Percentiles rank a stretch among this genome's conserved stretches.
Conservation (phyloP, 768 basidiomycete species). For the Naematelia aurantialba region DNA sequence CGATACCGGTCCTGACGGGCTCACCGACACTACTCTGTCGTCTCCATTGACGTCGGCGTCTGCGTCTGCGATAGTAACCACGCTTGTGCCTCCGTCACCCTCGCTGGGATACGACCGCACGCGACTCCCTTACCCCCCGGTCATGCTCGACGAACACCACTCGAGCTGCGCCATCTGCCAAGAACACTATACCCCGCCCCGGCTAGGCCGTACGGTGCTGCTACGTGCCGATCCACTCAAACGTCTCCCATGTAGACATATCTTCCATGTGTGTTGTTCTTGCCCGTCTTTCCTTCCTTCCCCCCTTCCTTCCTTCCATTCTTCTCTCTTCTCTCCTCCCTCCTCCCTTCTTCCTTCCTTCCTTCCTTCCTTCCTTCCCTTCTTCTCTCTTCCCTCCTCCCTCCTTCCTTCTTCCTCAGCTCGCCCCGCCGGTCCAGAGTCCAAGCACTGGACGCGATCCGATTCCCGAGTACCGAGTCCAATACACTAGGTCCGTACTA, state of each 20-base stretch:
- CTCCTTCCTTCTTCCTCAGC: too few species aligned
- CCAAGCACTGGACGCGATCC: too few species aligned
- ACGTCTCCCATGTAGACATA: slow-evolving; percentile 74
- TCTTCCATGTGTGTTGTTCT: slow-evolving; percentile 70
- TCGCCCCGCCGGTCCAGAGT: too few species aligned
- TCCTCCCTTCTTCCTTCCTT: too few species aligned
- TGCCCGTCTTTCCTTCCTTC: slow-evolving; percentile 2
- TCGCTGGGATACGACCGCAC: background rate
- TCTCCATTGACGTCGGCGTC: background rate
- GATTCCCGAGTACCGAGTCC: too few species aligned
- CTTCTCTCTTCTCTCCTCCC: background rate
- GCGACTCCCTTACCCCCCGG: slow-evolving; percentile 20
- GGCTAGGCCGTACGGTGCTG: slow-evolving; percentile 17
- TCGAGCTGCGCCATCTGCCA: slow-evolving; percentile 40
- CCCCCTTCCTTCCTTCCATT: background rate
- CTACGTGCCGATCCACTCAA: slow-evolving; percentile 60
- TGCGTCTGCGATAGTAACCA: background rate
- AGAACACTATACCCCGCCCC: slow-evolving; percentile 21
- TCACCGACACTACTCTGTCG: background rate
- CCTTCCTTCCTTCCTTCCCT: too few species aligned
- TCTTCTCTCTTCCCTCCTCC: too few species aligned
- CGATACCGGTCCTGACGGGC: background rate
- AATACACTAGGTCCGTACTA: too few species aligned
- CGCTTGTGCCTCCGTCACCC: background rate
- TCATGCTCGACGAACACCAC: slow-evolving; percentile 17